These are phyloP conservation scores for Panaeolus cyanescens DNA, from an alignment of 768 basidiomycete species.

Conservation along the genomic window DNA sequence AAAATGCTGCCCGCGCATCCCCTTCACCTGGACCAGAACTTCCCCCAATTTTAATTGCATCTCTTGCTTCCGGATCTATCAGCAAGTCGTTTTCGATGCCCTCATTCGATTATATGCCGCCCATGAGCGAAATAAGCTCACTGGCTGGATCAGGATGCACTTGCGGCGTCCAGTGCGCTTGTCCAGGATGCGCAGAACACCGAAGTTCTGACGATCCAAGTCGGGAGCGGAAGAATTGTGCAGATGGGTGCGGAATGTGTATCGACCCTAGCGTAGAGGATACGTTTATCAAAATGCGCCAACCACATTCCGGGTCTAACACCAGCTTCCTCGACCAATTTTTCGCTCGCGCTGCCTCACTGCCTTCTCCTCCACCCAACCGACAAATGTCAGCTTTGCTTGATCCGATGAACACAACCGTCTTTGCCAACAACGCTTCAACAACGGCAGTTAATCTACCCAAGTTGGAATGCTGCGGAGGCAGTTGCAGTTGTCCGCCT, in stretches of 20 bases:
- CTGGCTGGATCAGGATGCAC: constrained; percentile 72
- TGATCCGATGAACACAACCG: constrained; percentile 54
- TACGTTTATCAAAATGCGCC: constrained; percentile 11
- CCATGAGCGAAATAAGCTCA: constrained; percentile 58
- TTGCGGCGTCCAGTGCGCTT: constrained; percentile 68
- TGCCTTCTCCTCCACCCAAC: constrained; percentile 58
- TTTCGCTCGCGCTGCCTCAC: constrained; percentile 65
- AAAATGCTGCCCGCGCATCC: constrained; percentile 16
- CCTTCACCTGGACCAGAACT: constrained; percentile 39
- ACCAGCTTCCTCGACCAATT: constrained; percentile 55
- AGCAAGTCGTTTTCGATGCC: constrained; percentile 30
- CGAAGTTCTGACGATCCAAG: constrained; percentile 53
- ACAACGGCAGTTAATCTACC: constrained; percentile 60
- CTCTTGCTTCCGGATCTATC: not conserved
- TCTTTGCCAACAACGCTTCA: constrained; percentile 36
- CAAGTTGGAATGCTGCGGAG: constrained; percentile 69
- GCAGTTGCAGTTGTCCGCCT: constrained; percentile 57
- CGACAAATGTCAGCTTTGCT: constrained; percentile 40
- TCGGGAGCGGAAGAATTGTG: constrained; percentile 46
- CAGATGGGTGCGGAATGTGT: constrained; percentile 63
- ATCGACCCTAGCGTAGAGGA: constrained; percentile 50
- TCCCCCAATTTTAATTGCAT: constrained; percentile 43
- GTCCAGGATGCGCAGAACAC: constrained; percentile 75
- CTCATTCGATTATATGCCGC: constrained; percentile 58
- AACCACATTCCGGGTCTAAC: constrained; percentile 6